Percentiles rank a stretch among this genome's conserved stretches.
phyloP scores from a whole-genome alignment of 2,329 filamentous ascomycete genomes.

The Pyrenophora tritici-repentis region DNA sequence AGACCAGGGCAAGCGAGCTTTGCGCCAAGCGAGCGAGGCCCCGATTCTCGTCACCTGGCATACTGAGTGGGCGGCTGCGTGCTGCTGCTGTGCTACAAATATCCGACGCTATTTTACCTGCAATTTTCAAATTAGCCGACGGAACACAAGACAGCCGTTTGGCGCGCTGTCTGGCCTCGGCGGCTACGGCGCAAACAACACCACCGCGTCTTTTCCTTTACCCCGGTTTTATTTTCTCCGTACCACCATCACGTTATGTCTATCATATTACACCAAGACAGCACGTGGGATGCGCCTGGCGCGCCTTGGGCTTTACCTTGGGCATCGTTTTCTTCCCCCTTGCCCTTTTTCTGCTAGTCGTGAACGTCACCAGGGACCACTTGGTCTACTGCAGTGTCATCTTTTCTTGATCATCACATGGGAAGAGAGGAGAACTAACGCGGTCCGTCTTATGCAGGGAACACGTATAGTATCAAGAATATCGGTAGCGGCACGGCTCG shows the following conservation, averaged over 20 bases:
- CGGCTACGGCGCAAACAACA: constrained; percentile 18
- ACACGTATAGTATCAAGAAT: constrained; percentile 91
- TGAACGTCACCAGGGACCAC: too few relatives aligned
- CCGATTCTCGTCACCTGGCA: constrained; percentile 21
- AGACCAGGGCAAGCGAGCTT: constrained; percentile 26
- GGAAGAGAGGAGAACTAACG: constrained; percentile 5
- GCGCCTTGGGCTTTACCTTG: too few relatives aligned
- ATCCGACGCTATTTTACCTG: constrained; percentile 14
- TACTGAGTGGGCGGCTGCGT: constrained; percentile 25
- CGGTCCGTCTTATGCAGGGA: constrained; percentile 62
- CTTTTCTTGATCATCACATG: constrained; percentile 6
- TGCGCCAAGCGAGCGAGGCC: background rate
- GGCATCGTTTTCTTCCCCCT: too few relatives aligned
- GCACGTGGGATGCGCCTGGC: too few relatives aligned
- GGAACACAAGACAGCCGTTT: constrained; percentile 19
- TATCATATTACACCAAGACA: too few relatives aligned
- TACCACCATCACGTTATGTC: background rate
- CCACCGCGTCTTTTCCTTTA: background rate
- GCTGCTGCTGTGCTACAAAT: constrained; percentile 30
- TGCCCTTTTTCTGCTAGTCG: too few relatives aligned
- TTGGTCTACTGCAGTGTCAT: background rate
- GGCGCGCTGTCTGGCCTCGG: constrained; percentile 10
- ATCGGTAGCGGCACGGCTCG: constrained; percentile 72
- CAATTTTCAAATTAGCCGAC: constrained; percentile 8
- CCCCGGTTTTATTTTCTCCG: background rate